Conservation (phyloP, 331 rosid species). For the Spiraea crenata region DNA sequence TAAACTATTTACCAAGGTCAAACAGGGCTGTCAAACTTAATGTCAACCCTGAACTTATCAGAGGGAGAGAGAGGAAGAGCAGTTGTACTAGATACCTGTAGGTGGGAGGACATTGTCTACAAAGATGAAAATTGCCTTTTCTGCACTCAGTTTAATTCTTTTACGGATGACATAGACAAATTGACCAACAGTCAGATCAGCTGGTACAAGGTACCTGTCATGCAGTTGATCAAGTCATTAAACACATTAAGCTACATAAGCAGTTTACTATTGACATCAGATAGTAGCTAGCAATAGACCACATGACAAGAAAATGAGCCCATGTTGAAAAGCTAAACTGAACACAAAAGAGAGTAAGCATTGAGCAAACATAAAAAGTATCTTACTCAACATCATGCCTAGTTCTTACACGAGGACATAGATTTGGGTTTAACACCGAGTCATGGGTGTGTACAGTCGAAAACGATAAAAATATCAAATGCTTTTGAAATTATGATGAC, state of each 20-base stretch:
- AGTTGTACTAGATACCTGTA: conserved; percentile 29
- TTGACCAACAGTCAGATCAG: conserved; percentile 56
- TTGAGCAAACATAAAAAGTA: too few relatives aligned
- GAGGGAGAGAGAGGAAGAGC: background rate
- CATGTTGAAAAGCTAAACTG: background rate
- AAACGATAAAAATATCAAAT: too few relatives aligned
- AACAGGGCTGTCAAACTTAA: background rate
- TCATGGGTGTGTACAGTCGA: background rate
- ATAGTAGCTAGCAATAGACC: background rate
- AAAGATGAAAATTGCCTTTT: conserved; percentile 49
- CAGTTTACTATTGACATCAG: background rate
- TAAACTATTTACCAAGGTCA: background rate
- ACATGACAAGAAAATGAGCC: background rate
- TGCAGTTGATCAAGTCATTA: background rate
- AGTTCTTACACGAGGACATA: background rate
- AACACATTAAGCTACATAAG: background rate
- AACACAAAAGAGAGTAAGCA: background rate
- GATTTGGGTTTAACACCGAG: background rate
- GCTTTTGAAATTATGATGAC: too few relatives aligned
- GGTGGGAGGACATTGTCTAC: conserved; percentile 50
- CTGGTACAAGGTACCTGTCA: conserved; percentile 54
- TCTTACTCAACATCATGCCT: too few relatives aligned
- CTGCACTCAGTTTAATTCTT: conserved; percentile 60
- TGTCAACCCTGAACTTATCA: background rate
- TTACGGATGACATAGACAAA: conserved; percentile 57